Percentiles rank a stretch among this genome's conserved stretches.
Conservation (phyloP, 2,329 filamentous ascomycete species). For the Fusarium zealandicum region DNA sequence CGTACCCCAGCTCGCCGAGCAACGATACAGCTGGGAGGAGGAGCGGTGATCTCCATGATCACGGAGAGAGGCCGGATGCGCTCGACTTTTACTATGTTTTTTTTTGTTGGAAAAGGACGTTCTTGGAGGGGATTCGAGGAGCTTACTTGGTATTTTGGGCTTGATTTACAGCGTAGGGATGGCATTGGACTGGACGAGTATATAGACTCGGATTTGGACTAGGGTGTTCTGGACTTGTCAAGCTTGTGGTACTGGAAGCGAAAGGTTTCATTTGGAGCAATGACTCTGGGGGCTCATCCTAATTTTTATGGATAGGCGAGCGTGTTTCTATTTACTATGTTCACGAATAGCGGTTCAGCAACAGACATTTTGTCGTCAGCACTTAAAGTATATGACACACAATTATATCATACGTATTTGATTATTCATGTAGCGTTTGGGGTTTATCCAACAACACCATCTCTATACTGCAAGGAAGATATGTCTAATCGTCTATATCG, state of each 20-base stretch:
- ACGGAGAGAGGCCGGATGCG: neutral
- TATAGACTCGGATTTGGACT: neutral
- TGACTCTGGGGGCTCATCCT: no score
- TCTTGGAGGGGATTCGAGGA: no score
- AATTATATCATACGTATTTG: neutral
- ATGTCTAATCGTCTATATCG: conserved; percentile 1
- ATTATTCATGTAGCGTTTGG: neutral
- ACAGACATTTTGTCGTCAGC: neutral
- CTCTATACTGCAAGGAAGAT: neutral
- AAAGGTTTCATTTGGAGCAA: neutral
- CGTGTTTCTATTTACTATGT: no score
- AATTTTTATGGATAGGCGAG: no score
- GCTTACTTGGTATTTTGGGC: neutral
- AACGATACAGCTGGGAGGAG: conserved; percentile 61
- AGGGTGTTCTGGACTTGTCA: neutral
- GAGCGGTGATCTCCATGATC: conserved; percentile 29
- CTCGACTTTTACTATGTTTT: no score
- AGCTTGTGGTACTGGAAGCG: neutral
- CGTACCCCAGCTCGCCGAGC: conserved; percentile 58
- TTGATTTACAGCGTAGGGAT: neutral
- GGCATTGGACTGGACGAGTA: neutral
- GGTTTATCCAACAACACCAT: neutral
- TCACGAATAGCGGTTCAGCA: no score
- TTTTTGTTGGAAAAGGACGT: no score
- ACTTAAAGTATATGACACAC: no score